Evolutionary conservation across 2,329 filamentous ascomycete species (phyloP).

Genomic region (Pleurostoma richardsiae): DNA sequence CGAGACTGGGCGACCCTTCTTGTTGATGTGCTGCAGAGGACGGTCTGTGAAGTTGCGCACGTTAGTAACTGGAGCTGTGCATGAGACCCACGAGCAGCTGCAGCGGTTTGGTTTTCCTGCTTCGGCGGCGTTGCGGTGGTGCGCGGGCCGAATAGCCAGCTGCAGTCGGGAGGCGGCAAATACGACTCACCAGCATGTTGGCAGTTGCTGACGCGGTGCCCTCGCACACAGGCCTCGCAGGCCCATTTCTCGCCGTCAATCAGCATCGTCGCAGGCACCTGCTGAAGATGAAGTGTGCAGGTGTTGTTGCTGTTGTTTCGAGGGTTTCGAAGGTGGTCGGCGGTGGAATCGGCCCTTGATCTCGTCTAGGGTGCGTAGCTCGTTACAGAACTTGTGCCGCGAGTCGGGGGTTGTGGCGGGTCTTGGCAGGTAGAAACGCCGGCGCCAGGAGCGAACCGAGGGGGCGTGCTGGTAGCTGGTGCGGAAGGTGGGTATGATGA

Average conservation of each 20-base stretch:
- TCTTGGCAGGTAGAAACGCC: background rate
- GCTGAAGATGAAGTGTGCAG: too few species aligned
- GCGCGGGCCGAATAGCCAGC: slow-evolving; percentile 9
- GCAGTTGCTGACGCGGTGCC: slow-evolving; percentile 98
- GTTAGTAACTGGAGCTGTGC: background rate
- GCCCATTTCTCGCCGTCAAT: slow-evolving; percentile 96
- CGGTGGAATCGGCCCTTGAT: too few species aligned
- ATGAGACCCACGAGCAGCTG: background rate
- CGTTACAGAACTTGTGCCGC: background rate
- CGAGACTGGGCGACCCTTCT: slow-evolving; percentile 94
- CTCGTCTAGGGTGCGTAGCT: background rate
- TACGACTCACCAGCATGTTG: slow-evolving; percentile 79
- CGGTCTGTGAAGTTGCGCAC: slow-evolving; percentile 60
- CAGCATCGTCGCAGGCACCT: slow-evolving; percentile 50
- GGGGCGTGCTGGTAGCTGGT: background rate
- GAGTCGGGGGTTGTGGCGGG: background rate
- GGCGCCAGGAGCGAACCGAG: slow-evolving; percentile 1
- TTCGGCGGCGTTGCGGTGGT: slow-evolving; percentile 10
- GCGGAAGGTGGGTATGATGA: background rate
- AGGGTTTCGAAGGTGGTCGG: background rate
- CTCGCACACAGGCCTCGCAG: slow-evolving; percentile 96
- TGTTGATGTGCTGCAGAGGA: slow-evolving; percentile 89
- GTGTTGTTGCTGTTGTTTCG: too few species aligned
- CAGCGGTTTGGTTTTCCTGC: slow-evolving; percentile 9
- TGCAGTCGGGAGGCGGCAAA: slow-evolving; percentile 8